Conservation (phyloP, 352 stramenopile species). For the Phytophthora sansomeana region DNA sequence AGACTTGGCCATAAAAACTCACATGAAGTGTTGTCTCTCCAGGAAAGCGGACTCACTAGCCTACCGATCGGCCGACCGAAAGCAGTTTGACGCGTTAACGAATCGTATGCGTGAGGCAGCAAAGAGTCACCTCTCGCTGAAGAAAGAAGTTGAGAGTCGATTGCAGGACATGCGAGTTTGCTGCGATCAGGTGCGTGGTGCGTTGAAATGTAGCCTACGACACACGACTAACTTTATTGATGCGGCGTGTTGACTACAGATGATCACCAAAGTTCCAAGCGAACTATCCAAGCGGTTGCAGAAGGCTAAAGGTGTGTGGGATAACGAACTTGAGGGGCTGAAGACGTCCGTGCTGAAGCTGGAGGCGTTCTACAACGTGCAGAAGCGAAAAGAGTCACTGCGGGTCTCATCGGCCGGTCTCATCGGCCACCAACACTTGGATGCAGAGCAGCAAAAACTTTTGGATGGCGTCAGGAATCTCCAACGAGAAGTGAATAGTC, state of each 20-base stretch:
- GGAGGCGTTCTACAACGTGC: slow-evolving; percentile 30
- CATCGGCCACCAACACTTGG: not conserved
- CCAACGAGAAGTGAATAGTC: slow-evolving; percentile 22
- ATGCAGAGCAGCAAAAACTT: slow-evolving; percentile 30
- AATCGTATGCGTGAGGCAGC: slow-evolving; percentile 61
- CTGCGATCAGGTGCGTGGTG: slow-evolving; percentile 45
- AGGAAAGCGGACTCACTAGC: slow-evolving; percentile 52
- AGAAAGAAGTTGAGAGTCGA: slow-evolving; percentile 52
- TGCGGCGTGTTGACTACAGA: slow-evolving; percentile 29
- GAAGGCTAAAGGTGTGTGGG: slow-evolving; percentile 52
- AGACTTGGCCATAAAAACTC: not conserved
- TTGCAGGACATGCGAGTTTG: slow-evolving; percentile 49
- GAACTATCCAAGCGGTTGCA: slow-evolving; percentile 61
- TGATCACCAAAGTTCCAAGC: slow-evolving; percentile 59
- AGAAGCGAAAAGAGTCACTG: slow-evolving; percentile 23
- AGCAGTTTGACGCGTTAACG: slow-evolving; percentile 69
- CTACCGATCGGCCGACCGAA: slow-evolving; percentile 55
- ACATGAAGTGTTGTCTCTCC: slow-evolving; percentile 5
- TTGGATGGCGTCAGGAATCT: slow-evolving; percentile 30
- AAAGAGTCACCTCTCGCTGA: slow-evolving; percentile 51
- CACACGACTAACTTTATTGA: not conserved
- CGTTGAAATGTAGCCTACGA: not conserved
- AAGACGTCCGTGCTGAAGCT: slow-evolving; percentile 46
- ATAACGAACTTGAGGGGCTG: slow-evolving; percentile 46
- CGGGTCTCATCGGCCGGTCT: too few species aligned